Percentiles rank a stretch among this genome's conserved stretches.
Evolutionary conservation across 73 alveolate species (phyloP).

Genomic region (Blepharisma stoltei): DNA sequence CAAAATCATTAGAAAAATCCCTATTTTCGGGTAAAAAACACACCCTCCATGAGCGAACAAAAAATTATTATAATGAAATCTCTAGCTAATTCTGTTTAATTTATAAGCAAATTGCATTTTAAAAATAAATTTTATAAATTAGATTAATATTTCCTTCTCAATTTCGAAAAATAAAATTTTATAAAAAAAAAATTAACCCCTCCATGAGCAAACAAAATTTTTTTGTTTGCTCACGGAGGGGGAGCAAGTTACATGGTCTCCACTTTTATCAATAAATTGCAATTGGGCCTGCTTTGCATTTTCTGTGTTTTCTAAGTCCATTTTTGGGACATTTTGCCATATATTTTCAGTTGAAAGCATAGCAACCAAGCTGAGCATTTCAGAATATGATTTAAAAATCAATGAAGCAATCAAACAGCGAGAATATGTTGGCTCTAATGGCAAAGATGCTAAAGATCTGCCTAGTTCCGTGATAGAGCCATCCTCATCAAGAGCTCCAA

Average conservation of each 20-base stretch:
- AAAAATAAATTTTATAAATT: too few relatives aligned
- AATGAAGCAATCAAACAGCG: constrained; percentile 61
- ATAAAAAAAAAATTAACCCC: too few relatives aligned
- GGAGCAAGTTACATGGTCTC: constrained; percentile 98
- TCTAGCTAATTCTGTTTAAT: too few relatives aligned
- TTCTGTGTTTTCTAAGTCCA: constrained; percentile 61
- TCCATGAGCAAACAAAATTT: too few relatives aligned
- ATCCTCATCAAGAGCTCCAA: constrained; percentile 81
- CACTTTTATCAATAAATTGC: constrained; percentile 45
- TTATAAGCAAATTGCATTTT: too few relatives aligned
- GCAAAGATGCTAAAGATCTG: constrained; percentile 75
- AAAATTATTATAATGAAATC: too few relatives aligned
- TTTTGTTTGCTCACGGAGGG: too few relatives aligned
- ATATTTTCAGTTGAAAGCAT: constrained; percentile 81
- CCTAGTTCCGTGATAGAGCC: constrained; percentile 83
- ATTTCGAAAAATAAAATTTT: too few relatives aligned
- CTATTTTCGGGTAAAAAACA: too few relatives aligned
- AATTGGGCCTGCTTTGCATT: constrained; percentile 28
- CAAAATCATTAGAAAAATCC: too few relatives aligned
- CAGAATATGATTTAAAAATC: background rate
- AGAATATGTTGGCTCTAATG: constrained; percentile 89
- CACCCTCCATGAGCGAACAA: too few relatives aligned
- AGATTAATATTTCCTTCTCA: too few relatives aligned
- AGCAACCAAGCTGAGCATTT: constrained; percentile 57
- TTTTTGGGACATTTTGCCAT: constrained; percentile 76